These are phyloP conservation scores for Exophiala spinifera DNA, from an alignment of 2,329 filamentous ascomycete genomes.

Conservation along the genomic window DNA sequence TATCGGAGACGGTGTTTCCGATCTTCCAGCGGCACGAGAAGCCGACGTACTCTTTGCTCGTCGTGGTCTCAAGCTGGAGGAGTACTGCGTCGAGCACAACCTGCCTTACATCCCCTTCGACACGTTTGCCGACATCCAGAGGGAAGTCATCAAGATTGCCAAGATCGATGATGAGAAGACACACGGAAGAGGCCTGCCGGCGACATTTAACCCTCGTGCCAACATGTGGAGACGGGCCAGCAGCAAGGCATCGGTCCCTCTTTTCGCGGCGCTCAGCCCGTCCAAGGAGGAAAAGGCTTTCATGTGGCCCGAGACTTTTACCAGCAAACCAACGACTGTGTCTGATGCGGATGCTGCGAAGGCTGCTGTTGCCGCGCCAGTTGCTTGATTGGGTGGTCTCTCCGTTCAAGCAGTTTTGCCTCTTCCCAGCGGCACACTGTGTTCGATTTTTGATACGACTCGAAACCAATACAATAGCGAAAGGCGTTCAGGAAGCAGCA, in stretches of 20 bases:
- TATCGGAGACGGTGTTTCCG: constrained; percentile 67
- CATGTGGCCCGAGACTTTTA: constrained; percentile 60
- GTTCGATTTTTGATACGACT: too few species aligned
- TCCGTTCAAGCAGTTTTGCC: too few species aligned
- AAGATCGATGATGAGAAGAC: constrained; percentile 61
- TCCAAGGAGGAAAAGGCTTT: constrained; percentile 60
- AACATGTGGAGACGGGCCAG: constrained; percentile 65
- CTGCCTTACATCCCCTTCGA: constrained; percentile 63
- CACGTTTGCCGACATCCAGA: constrained; percentile 64
- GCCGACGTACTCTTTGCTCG: constrained; percentile 67
- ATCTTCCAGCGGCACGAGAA: constrained; percentile 63
- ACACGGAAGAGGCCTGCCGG: constrained; percentile 57
- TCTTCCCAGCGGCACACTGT: not conserved
- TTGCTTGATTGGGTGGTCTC: constrained; percentile 6
- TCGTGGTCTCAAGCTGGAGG: constrained; percentile 61
- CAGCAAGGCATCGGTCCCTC: constrained; percentile 53
- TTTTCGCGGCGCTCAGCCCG: constrained; percentile 52
- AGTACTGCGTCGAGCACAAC: constrained; percentile 62
- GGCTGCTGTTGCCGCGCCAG: constrained; percentile 19
- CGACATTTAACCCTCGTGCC: constrained; percentile 63
- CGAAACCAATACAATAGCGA: constrained; percentile 10
- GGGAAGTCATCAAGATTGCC: constrained; percentile 56
- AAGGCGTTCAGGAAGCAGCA: constrained; percentile 1
- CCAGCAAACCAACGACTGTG: constrained; percentile 42
- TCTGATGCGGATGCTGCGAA: constrained; percentile 3